Evolutionary conservation across 179 eudicot species (phyloP), one percentile per base, ranked within the genome.

Genomic region (Spinacia oleracea): DNA sequence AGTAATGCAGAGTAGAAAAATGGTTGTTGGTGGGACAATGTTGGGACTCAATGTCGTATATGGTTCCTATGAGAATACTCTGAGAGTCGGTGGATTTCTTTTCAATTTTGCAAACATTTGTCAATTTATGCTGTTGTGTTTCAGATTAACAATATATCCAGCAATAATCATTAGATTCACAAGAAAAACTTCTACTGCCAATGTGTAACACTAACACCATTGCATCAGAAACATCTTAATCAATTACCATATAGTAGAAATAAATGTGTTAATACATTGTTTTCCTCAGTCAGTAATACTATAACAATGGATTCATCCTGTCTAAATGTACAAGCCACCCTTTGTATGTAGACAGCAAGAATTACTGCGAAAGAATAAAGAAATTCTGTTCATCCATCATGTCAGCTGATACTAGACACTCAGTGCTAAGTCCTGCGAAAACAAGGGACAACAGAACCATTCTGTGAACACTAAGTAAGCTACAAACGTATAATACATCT

Each of bases 261-360:
- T 20, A 42, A 27, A 71, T 8, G 16, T 20, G 7, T 31, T 32
- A 6, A 32, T 51, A 32, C 43, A 72, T 32, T 1, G 6, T 46
- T 50, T 65, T 63, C 50, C 7, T 3, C 18, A 56, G 16, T 62
- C 58, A 45, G 29, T 15, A 74, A 66, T 73, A 11, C 53, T 48
- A 48, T 21, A 76, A 70, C 65, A 77, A 78, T 73, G 67, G 29
- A 38, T 74, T 48, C 62, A 75, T 16, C 43, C 58, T 53, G 78
- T 65, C 76, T 79, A 67, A 79, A 83, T 79, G 67, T 83, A 79
- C 80, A 80, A 72, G 78, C 75, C 60, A 80, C 66, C 83, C 58
- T 72, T 74, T 1, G 51, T 25, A 72, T 25, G 40, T 72, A 78
- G 79, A 60, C 70, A 42, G 79, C 79, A 83, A 38, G 71, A 76